Evolutionary conservation across 495 filamentous ascomycete genomes (phyloP), one percentile per base, ranked within the genome.

Genomic region (Talaromyces proteolyticus): DNA sequence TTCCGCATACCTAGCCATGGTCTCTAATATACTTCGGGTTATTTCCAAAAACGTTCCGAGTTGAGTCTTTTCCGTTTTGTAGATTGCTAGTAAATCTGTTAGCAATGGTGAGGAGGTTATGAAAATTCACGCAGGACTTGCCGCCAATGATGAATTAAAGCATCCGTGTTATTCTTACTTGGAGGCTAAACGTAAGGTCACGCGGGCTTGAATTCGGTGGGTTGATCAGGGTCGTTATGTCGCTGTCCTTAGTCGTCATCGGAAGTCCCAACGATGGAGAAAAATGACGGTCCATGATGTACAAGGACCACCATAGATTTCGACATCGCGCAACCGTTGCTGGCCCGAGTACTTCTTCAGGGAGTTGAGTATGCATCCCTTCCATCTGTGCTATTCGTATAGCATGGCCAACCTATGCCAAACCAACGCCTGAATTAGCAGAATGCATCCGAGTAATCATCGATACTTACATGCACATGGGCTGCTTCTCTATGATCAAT

Each of bases 271-370:
- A 40, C 4, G 65, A 64, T 12, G 61, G 61, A 0, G 66, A 66
- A 21, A 68, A 44, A 42, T 71, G 62, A 3, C 64, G 57, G 42
- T 71, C 68, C 47, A 71, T 58, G 3, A 66, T 52, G 25, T 71
- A 69, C 4, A 71, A 46, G 12, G 68, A 65, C 68, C 68, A 69
- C 66, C 68, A 69, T 19, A 67, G 53, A 49, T 64, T 60, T 3
- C 64, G 56, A 29, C 61, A 66, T 16, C 66, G 59, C 23, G 59
- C 46, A 5, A 67, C 58, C n/a, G 59, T 59, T 7, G 34, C 51
- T 20, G 46, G 21, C 0, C 62, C 61, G 14, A 67, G 57, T 19
- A 65, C 60, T 3, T 57, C 54, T 41, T 61, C 65, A 12, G 61
- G 64, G 12, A 71, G 61, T 18, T 71, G 48, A 0, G 66, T 71